Base-by-base conservation (phyloP, 495 filamentous ascomycete genomes). In the Talaromyces trachyspermus region DNA sequence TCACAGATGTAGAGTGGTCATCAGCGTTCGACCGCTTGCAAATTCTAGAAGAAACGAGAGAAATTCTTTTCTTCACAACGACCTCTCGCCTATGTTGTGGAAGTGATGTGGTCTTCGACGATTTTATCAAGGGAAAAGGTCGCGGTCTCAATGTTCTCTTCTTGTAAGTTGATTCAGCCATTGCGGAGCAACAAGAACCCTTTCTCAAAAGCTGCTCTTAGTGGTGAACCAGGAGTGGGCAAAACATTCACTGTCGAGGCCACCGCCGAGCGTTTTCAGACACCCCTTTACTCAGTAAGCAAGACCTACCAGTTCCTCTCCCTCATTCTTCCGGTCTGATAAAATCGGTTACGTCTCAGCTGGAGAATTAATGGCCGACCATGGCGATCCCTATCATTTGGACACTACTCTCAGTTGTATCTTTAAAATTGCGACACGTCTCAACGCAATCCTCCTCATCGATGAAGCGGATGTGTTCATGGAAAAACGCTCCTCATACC, bases 401-500 rank as follows among this genome's bases (percentile, higher is more conserved):
- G 42, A 54, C 8, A 35, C 2, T 6, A 45, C 18, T 1, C 35
- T 54, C 24, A 24, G 20, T 0, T 12, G 12, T 3, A 47, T 38
- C 29, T 58, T 58, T 24, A 29, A 19, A 43, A 48, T 46, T 41
- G 54, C 47, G 6, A 46, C 48, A 30, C 32, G 19, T 25, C 51
- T 55, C 40, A 77, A 67, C 18, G 61, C 66, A 9, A 66, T 76
- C 39, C 57, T 78, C 1, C 64, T 79, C 0, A 67, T 86, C 1
- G 83, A 85, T 46, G 80, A 86, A 60, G 79, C 77, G 26, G 81
- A 86, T 48, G 78, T 84, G 12, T 84, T 84, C 64, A 66, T 85
- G 22, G 78, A 83, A 62, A 69, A 60, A 43, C 77, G 61, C 30
- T 74, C 61, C 30, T 74, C 61, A n/a, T 68, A 65, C 46, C 57